Evolutionary conservation across 371 early-diverging fungal species (phyloP).

Genomic region (Zychaea mexicana): DNA sequence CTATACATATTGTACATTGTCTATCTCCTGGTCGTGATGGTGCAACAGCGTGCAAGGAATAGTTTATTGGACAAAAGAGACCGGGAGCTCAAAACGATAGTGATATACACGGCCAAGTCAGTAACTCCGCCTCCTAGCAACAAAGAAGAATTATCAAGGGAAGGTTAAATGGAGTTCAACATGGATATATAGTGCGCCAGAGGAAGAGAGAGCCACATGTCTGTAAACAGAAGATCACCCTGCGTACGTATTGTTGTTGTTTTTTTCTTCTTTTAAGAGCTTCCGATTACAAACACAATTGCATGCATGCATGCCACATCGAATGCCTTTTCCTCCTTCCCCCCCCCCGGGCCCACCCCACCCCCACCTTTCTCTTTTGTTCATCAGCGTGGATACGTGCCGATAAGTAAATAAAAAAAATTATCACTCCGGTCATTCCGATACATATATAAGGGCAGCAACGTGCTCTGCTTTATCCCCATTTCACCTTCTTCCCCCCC

Average conservation of each 20-base stretch:
- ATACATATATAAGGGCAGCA: background rate
- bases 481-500: background rate
- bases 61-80: background rate
- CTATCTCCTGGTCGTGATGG: background rate
- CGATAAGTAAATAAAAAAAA: background rate
- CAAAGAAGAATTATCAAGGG: no score
- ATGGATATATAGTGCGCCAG: no score
- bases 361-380: no score
- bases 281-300: background rate
- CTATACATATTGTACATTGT: background rate
- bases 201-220: background rate
- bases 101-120: background rate
- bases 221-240: background rate
- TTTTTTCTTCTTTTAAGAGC: background rate
- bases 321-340: no score
- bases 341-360: no score
- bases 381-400: background rate
- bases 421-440: background rate
- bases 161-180: no score
- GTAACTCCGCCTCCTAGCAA: no score
- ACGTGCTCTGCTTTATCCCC: background rate
- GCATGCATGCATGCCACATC: background rate
- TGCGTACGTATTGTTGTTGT: background rate
- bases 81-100: background rate
- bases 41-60: background rate